phyloP scores from a whole-genome alignment of 305 asterid species.

The Salvia sclarea region DNA sequence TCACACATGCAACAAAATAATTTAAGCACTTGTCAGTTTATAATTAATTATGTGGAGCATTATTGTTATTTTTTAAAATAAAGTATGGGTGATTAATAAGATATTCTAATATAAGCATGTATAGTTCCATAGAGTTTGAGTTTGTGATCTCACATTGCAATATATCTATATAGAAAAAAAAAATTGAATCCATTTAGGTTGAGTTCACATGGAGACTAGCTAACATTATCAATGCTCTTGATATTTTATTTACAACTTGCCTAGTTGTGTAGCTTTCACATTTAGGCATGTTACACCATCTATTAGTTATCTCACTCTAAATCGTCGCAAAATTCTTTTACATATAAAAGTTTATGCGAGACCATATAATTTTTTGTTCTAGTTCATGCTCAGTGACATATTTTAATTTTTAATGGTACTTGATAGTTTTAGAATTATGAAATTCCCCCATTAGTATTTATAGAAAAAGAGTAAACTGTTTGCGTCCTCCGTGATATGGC shows the following conservation, averaged over 20 bases:
- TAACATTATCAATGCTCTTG: background rate
- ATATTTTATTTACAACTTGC: background rate
- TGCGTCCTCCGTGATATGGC: no score
- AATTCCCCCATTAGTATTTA: no score
- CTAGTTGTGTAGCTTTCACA: background rate
- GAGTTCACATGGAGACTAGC: background rate
- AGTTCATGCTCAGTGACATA: no score
- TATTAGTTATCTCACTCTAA: background rate
- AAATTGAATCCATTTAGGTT: background rate
- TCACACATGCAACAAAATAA: conserved; percentile 20
- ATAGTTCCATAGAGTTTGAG: no score
- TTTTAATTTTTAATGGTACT: no score
- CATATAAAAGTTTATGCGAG: no score
- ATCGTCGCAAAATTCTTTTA: no score
- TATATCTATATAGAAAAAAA: no score
- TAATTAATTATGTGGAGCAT: background rate
- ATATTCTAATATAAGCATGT: background rate
- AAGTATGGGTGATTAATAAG: background rate
- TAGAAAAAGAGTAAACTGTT: no score
- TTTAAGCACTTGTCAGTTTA: background rate
- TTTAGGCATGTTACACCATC: background rate
- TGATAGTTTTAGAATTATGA: no score
- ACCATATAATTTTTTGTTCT: no score
- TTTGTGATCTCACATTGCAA: background rate
- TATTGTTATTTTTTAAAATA: no score